A percentile compares a stretch with the other conserved stretches of the same genome.
Conservation (phyloP, 768 basidiomycete genomes). For the Rhizopogon vinicolor region DNA sequence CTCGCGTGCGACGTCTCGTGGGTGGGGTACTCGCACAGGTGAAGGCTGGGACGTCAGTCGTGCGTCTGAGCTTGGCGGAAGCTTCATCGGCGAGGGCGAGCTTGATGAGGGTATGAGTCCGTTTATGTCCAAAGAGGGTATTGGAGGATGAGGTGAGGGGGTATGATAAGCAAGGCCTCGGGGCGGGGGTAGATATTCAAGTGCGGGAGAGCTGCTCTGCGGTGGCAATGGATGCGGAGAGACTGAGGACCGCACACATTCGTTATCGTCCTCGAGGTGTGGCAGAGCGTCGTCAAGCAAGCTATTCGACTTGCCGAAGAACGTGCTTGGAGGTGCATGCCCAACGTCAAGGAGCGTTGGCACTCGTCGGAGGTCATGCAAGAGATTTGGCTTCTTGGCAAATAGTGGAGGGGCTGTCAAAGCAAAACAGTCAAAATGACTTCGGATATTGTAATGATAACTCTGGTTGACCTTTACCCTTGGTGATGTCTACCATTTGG, state of each 20-base stretch:
- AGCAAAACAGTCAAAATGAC: background rate
- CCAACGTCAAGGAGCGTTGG: background rate
- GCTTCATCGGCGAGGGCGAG: constrained; percentile 50
- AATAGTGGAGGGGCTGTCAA: constrained; percentile 14
- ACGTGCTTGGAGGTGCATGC: background rate
- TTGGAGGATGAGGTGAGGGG: constrained; percentile 4
- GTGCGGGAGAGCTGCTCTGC: constrained; percentile 23
- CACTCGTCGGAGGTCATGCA: constrained; percentile 13
- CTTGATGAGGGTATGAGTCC: constrained; percentile 55
- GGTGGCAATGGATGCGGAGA: constrained; percentile 20
- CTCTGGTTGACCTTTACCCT: constrained; percentile 30
- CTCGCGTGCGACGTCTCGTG: constrained; percentile 47
- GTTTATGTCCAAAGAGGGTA: constrained; percentile 20
- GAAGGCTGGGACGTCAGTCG: constrained; percentile 16
- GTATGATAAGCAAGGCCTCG: background rate
- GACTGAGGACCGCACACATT: constrained; percentile 1
- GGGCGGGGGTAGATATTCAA: background rate
- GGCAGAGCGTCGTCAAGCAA: constrained; percentile 20
- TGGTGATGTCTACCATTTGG: constrained; percentile 32
- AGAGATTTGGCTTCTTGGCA: constrained; percentile 14
- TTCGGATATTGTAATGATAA: background rate
- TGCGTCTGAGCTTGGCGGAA: constrained; percentile 18
- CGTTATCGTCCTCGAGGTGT: constrained; percentile 9
- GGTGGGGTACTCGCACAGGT: constrained; percentile 32
- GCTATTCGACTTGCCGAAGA: constrained; percentile 32